A percentile compares a stretch with the other conserved stretches of the same genome.
Conservation (phyloP, 805 yeast species). For the Clavispora asparagi region DNA sequence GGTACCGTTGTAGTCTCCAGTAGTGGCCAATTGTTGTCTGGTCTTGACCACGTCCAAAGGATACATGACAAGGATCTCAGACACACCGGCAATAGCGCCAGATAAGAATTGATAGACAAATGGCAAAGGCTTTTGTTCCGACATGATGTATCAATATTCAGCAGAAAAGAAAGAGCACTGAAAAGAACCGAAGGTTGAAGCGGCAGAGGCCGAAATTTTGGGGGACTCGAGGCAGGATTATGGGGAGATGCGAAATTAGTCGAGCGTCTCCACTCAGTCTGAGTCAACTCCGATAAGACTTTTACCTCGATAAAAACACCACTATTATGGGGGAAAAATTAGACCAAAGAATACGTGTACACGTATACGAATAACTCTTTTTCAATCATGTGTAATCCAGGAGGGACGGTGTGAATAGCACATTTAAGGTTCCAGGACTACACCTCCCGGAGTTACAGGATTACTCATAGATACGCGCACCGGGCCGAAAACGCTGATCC, state of each 20-base stretch:
- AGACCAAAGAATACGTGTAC: not conserved
- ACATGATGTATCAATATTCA: slow-evolving; percentile 10
- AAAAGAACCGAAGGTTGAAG: not conserved
- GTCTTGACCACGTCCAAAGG: slow-evolving; percentile 97
- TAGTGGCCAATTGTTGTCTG: slow-evolving; percentile 71
- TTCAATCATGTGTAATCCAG: too few species aligned
- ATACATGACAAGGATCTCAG: slow-evolving; percentile 92
- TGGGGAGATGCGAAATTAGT: not conserved
- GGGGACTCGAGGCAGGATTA: not conserved
- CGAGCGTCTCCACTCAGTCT: not conserved
- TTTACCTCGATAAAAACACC: not conserved
- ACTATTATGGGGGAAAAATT: too few species aligned
- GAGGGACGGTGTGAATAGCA: not conserved
- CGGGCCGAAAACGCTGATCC: not conserved
- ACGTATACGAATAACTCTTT: too few species aligned
- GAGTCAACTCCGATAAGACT: not conserved
- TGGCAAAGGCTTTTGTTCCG: slow-evolving; percentile 49
- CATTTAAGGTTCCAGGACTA: not conserved
- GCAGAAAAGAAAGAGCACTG: not conserved
- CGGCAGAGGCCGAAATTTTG: not conserved
- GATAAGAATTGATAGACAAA: slow-evolving; percentile 85
- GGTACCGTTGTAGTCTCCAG: slow-evolving; percentile 75
- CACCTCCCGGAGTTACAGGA: not conserved
- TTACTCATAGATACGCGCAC: not conserved
- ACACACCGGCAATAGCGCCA: slow-evolving; percentile 94